These are phyloP conservation scores for Krasilnikovozyma curviuscula DNA, from an alignment of 768 basidiomycete species.

Conservation along the genomic window DNA sequence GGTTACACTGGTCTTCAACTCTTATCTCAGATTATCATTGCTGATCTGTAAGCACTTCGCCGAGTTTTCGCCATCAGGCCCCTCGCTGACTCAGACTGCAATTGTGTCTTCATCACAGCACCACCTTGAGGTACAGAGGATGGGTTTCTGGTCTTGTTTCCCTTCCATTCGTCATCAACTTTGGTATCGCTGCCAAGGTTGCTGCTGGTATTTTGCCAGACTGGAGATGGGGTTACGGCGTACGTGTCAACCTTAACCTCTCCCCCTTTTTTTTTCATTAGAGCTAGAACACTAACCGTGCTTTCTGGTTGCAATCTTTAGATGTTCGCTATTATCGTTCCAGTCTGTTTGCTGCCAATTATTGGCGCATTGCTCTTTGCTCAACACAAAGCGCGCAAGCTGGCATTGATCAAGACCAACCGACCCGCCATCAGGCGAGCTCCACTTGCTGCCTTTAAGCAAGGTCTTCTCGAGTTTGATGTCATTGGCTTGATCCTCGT, in stretches of 20 bases:
- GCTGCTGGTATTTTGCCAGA: conserved; percentile 22
- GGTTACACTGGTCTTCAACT: conserved; percentile 27
- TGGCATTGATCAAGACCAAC: conserved; percentile 8
- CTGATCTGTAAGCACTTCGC: conserved; percentile 1
- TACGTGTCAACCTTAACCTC: conserved; percentile 14
- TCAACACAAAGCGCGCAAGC: conserved; percentile 21
- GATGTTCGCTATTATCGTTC: conserved; percentile 24
- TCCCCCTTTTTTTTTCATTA: not conserved
- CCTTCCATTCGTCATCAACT: conserved; percentile 9
- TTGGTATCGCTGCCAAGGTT: conserved; percentile 23
- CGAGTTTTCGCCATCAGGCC: conserved; percentile 3
- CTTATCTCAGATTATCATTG: conserved; percentile 25
- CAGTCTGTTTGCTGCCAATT: conserved; percentile 23
- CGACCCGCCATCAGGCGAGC: too few species aligned
- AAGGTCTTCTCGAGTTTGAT: conserved; percentile 19
- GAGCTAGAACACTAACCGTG: not conserved
- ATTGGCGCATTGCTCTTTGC: conserved; percentile 26
- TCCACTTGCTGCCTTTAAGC: not conserved
- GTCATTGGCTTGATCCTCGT: conserved; percentile 22
- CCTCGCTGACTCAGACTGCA: not conserved
- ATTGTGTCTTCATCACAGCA: conserved; percentile 28
- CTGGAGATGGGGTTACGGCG: conserved; percentile 30
- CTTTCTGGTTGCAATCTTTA: not conserved
- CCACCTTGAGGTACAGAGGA: conserved; percentile 28
- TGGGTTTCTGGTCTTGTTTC: conserved; percentile 10